A percentile compares a stretch with the other conserved stretches of the same genome.
Evolutionary conservation across 805 yeast genomes (phyloP).

Genomic region (Myxozyma nipponensis): DNA sequence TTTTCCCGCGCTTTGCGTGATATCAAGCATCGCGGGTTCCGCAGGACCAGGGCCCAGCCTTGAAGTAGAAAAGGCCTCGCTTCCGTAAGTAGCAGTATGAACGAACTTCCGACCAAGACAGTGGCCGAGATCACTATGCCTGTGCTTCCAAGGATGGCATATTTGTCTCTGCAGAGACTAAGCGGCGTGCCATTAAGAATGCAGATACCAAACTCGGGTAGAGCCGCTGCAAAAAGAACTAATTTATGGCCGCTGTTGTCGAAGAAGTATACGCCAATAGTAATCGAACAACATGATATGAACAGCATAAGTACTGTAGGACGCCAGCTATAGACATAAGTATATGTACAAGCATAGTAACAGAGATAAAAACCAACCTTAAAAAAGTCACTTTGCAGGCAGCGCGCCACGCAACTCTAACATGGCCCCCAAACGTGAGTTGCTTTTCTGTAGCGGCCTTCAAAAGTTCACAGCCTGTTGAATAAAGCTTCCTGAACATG

Average conservation of each 20-base stretch:
- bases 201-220: not conserved
- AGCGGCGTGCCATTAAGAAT: not conserved
- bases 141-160: not conserved
- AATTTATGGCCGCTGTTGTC: not conserved
- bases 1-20: not conserved
- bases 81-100: not conserved
- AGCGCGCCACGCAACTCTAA: not conserved
- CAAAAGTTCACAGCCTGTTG: not conserved
- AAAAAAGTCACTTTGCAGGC: not conserved
- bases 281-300: not conserved
- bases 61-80: conserved; percentile 7
- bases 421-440: not conserved
- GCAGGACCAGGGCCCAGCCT: conserved; percentile 14
- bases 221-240: not conserved
- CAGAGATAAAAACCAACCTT: not conserved
- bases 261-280: not conserved
- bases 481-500: not conserved
- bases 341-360: not conserved
- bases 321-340: not conserved
- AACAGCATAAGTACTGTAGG: not conserved
- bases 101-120: not conserved
- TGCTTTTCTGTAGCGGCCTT: not conserved
- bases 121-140: not conserved
- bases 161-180: not conserved
- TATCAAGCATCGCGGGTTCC: conserved; percentile 11